Base-by-base conservation (phyloP, 2,329 filamentous ascomycete genomes). In the Graphiopsis chlorocephala region DNA sequence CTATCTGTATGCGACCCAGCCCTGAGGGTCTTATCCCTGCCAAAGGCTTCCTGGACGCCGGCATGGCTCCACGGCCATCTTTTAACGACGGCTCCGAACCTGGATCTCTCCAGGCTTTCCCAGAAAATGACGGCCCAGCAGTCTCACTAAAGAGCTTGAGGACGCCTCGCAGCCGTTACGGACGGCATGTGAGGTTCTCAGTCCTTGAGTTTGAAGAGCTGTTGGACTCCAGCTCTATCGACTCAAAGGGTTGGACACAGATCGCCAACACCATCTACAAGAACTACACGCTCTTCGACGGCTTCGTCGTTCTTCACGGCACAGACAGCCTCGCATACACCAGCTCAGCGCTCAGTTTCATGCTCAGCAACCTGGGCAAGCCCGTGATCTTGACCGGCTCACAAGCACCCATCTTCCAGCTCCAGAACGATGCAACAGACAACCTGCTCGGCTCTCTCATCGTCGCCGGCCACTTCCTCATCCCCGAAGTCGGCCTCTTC, bases 401-500 rank as follows among this genome's bases (percentile, higher is more conserved):
- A 4, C 81, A 83, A 68, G 90, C 93, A 0, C 92, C 92, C 55
- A 97, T 97, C 84, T 90, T 95, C 71, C 89, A 93, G 66, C 85
- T 96, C 28, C 93, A 97, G 78, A 95, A 90, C 60, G 93, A 97
- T 76, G 93, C 93, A 11, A 90, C 93, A 42, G 93, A 96, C 79
- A 97, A 97, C 73, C 84, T 97, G 14, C 85, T 97, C 5, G 91
- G 91, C 23, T 93, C 92, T 1, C 84, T 97, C 73, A 92, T 97
- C 73, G 90, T 97, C 64, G 93, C 93, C 3, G 92, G 92, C 35
- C 95, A 95, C 66, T 96, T 96, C 74, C 90, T 92, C 80, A 92
- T 97, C 65, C 93, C 93, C 0, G 93, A 97, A 76, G 93, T 97
- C 61, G 93, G 92, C 75, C 84, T 97, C 38, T 97, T 96, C 81